These are phyloP conservation scores for Micractinium conductrix DNA, from an alignment of 139 green algal species.

Conservation along the genomic window DNA sequence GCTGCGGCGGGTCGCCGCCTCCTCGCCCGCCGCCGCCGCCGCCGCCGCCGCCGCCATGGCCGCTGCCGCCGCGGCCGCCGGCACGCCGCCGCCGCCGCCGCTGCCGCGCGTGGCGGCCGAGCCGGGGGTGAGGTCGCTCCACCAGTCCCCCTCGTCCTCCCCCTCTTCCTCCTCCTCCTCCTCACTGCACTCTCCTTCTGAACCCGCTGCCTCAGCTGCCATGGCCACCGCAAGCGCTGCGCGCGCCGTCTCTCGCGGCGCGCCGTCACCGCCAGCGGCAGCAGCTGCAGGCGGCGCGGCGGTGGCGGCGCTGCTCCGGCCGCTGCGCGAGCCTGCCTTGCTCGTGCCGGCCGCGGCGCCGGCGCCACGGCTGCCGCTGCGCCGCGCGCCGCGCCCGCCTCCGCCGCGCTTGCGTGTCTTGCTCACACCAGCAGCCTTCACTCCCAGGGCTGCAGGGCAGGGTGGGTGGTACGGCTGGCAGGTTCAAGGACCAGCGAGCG, in stretches of 20 bases:
- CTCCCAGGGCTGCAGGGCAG: constrained; percentile 26
- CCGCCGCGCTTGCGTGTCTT: constrained; percentile 6
- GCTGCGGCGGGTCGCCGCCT: not conserved
- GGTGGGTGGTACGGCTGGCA: no score
- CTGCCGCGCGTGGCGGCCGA: not conserved
- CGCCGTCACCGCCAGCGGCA: no score
- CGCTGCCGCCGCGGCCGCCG: not conserved
- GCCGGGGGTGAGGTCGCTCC: not conserved
- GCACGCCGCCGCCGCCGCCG: not conserved
- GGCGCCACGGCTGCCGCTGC: not conserved
- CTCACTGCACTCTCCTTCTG: not conserved
- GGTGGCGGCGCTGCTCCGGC: not conserved
- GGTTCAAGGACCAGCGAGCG: no score
- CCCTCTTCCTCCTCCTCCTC: constrained; percentile 4
- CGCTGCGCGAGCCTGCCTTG: no score
- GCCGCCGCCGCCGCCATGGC: not conserved
- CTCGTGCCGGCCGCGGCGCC: no score
- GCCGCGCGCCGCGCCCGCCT: not conserved
- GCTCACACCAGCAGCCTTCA: not conserved
- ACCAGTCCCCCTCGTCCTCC: no score
- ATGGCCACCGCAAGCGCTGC: no score
- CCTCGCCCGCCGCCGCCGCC: not conserved
- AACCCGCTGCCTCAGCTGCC: not conserved
- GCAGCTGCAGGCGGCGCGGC: no score
- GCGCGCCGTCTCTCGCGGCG: no score